Evolutionary conservation across 768 basidiomycete genomes (phyloP), one percentile per base, ranked within the genome.

Genomic region (Melanogaster broomeanus): DNA sequence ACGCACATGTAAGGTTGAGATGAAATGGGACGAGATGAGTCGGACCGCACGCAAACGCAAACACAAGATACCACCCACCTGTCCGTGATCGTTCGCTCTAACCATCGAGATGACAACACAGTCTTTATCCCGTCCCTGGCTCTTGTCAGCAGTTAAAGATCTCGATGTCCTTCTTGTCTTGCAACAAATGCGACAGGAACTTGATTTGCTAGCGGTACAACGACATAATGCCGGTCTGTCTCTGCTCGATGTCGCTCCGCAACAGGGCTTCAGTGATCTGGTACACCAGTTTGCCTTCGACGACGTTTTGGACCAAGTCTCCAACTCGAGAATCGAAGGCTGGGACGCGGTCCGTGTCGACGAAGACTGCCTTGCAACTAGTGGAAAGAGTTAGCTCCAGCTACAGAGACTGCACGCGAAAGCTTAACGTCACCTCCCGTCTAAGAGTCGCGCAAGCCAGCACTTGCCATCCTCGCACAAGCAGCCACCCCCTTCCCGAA

Each of bases 151-250:
- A 0, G 95, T 98, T 52, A 96, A 71, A 42, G n/a, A 94, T 82
- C 68, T 98, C 95, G 13, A 96, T 74, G 2, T 74, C 80, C 34
- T 77, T 74, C 50, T 74, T 75, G 38, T 68, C 70, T 30, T 75
- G 71, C 34, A 98, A 66, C 39, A 88, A 69, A 56, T 88, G 77
- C 0, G 84, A 78, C 25, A 99, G 70, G 1, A 95, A 77, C 72
- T 98, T 98, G 72, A 95, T 87, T 64, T 99, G 97, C 58, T 98
- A 97, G 2, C 94, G 83, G 67, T 99, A 99, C 34, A 94, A 74
- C 4, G 95, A 90, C 60, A 99, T 88, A 56, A 97, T 75, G 10
- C 90, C 96, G 49, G 98, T 84, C 57, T 95, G 85, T 2, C 80
- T 72, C 49, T 87, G 75, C 6, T 65, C 59, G 18, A 96, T 73